A percentile compares a stretch with the other conserved stretches of the same genome.
These are phyloP conservation scores for Wickerhamomyces subpelliculosus DNA, from an alignment of 805 yeast genomes.

Conservation along the genomic window DNA sequence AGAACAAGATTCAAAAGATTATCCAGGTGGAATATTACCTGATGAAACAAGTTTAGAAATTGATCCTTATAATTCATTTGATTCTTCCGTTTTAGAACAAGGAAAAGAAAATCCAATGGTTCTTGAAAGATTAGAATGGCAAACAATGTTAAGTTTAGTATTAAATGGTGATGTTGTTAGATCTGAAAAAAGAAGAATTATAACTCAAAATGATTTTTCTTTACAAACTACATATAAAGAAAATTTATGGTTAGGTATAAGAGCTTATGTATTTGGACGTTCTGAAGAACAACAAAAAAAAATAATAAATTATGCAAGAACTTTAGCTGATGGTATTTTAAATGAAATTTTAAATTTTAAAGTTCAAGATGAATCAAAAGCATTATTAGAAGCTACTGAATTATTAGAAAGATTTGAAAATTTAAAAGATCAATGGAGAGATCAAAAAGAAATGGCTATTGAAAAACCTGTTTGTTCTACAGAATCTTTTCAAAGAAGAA, in stretches of 20 bases:
- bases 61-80: constrained; percentile 30
- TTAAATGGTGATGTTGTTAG: constrained; percentile 92
- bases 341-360: constrained; percentile 63
- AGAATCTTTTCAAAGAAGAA: constrained; percentile 53
- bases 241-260: constrained; percentile 80
- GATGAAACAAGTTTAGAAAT: constrained; percentile 40
- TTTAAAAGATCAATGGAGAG: constrained; percentile 74
- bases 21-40: constrained; percentile 23
- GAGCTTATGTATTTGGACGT: constrained; percentile 77
- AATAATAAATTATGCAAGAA: constrained; percentile 60
- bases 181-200: constrained; percentile 78
- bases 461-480: constrained; percentile 70
- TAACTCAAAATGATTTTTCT: constrained; percentile 44
- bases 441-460: constrained; percentile 64
- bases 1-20: constrained; percentile 13
- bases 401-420: constrained; percentile 56
- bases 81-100: constrained; percentile 12
- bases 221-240: constrained; percentile 53
- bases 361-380: constrained; percentile 38
- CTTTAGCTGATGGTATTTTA: constrained; percentile 64
- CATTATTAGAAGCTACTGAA: constrained; percentile 43
- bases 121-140: constrained; percentile 89
- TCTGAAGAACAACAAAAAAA: constrained; percentile 72
- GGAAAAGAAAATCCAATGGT: constrained; percentile 31
- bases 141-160: constrained; percentile 83